These are phyloP conservation scores for Krasilnikovozyma curviuscula DNA, from an alignment of 768 basidiomycete species.

Conservation along the genomic window DNA sequence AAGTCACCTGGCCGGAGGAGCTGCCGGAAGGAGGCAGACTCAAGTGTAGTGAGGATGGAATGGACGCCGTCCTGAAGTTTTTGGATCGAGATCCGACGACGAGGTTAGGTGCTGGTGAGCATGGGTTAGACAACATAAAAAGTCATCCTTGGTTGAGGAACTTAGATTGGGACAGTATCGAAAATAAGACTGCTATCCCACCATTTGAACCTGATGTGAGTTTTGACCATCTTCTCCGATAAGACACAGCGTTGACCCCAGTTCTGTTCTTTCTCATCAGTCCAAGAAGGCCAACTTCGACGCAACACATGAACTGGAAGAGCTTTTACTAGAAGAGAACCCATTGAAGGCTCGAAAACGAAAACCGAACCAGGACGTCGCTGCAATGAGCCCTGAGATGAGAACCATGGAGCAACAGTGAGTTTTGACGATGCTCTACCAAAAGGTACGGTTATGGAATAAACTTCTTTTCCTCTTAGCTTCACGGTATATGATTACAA, in stretches of 20 bases:
- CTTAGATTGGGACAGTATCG: constrained; percentile 62
- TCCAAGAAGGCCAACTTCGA: constrained; percentile 99
- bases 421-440: constrained; percentile 2
- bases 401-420: constrained; percentile 97
- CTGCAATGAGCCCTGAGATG: constrained; percentile 75
- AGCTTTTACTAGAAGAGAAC: constrained; percentile 86
- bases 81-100: constrained; percentile 65
- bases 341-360: constrained; percentile 85
- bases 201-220: constrained; percentile 85
- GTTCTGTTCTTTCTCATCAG: constrained; percentile 29
- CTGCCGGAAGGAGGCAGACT: no score
- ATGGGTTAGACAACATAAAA: constrained; percentile 60
- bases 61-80: constrained; percentile 57
- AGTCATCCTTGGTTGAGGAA: constrained; percentile 64
- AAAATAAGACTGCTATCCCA: constrained; percentile 43
- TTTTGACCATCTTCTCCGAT: constrained; percentile 16
- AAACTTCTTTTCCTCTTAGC: constrained; percentile 30
- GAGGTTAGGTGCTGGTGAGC: constrained; percentile 55
- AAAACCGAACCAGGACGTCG: constrained; percentile 72
- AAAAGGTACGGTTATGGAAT: neutral
- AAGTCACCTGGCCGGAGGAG: constrained; percentile 75
- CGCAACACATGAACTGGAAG: constrained; percentile 92
- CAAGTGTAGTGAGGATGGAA: constrained; percentile 56
- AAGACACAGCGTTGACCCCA: neutral
- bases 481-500: constrained; percentile 84